Base-by-base conservation (phyloP, 1,284 basidiomycete genomes). In the Ustilago nuda region DNA sequence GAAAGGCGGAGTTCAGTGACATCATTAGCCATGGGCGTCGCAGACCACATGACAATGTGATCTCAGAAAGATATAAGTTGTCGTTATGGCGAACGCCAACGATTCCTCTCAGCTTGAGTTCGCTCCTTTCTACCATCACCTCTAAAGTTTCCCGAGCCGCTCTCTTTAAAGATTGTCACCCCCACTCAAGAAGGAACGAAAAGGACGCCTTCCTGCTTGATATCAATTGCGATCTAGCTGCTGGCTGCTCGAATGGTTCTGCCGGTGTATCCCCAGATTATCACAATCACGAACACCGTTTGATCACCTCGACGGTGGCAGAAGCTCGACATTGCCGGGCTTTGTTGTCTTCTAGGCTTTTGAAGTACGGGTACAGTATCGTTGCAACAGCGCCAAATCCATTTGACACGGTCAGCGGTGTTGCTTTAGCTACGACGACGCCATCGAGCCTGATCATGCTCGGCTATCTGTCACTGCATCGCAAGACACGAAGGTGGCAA, bases 31-130 rank as follows among this genome's bases (percentile, higher is more conserved):
- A 35, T 66, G 3, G 67, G 67, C 67, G 58, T 65, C 51, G 37
- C 19, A 15, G 30, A 64, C 46, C 67, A 64, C 58, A 57, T 70
- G 61, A 61, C 67, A 43, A 61, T 32, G 67, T 70, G 67, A 64
- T 65, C 58, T 52, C 19, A 53, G 27, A 57, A 27, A 13, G 17
- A 9, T 41, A 55, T 30, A 30, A 53, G 17, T 9, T 39, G 17
- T 15, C 41, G 51, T 19, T 27, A 36, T 45, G 19, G 13, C 54
- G 58, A 43, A 67, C 37, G 64, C 45, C 58, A 45, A 8, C 30
- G 35, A 46, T 32, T 17, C 36, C 19, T 35, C n/a, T 35, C 3
- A 15, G 55, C 15, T 39, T 27, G 23, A 17, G 5, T 13, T 23
- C 8, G 32, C 35, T 59, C 52, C 19, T 56, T 33, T 43, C 12